Conservation (phyloP, 768 basidiomycete genomes). For the Cyathus striatus region DNA sequence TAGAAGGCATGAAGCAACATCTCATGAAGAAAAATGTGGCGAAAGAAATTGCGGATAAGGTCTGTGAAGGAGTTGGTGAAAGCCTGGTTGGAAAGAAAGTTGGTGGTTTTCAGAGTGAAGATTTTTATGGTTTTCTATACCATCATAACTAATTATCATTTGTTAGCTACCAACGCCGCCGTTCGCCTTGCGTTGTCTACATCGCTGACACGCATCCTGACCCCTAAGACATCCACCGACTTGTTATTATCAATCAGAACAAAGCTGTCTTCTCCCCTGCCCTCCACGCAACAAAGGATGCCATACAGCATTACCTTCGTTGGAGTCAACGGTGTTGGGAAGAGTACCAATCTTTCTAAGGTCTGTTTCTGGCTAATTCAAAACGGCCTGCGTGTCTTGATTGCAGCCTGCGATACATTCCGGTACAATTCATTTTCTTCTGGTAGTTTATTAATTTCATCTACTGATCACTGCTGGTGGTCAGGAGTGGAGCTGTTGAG, state of each 20-base stretch:
- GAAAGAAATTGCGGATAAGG: constrained; percentile 88
- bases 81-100: constrained; percentile 87
- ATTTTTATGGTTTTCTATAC: constrained; percentile 3
- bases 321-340: constrained; percentile 98
- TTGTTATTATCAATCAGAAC: constrained; percentile 88
- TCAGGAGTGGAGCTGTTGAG: constrained; percentile 93
- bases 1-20: constrained; percentile 95
- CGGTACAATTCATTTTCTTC: too few relatives aligned
- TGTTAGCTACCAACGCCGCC: constrained; percentile 73
- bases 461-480: too few relatives aligned
- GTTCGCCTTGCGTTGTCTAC: constrained; percentile 80
- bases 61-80: constrained; percentile 92
- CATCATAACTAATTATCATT: constrained; percentile 5
- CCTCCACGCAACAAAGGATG: constrained; percentile 70
- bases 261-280: constrained; percentile 70
- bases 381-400: constrained; percentile 87
- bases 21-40: constrained; percentile 99
- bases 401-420: constrained; percentile 99
- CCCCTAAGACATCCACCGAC: constrained; percentile 97
- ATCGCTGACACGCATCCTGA: constrained; percentile 88
- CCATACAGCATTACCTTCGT: constrained; percentile 96
- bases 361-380: constrained; percentile 99
- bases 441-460: too few relatives aligned
- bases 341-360: constrained; percentile 96
- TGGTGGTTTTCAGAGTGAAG: constrained; percentile 81